Evolutionary conservation across 2,329 filamentous ascomycete genomes (phyloP).

Genomic region (Penicillium sp.): DNA sequence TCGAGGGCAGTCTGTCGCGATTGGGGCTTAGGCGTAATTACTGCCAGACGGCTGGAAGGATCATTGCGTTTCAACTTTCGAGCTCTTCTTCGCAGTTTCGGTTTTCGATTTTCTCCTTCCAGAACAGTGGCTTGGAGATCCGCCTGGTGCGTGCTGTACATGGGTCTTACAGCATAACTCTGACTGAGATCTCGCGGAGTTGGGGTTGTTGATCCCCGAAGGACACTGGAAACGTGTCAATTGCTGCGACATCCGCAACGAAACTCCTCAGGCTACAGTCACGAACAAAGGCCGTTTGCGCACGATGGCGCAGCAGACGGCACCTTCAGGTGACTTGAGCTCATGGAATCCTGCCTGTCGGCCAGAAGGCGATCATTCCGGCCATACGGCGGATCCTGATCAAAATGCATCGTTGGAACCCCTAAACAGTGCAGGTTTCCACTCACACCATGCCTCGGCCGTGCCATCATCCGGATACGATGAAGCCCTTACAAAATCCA

Average conservation of each 20-base stretch:
- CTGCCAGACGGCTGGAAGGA: no score
- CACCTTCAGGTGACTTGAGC: constrained; percentile 15
- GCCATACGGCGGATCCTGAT: constrained; percentile 9
- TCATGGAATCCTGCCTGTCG: constrained; percentile 54
- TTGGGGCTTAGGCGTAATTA: background rate
- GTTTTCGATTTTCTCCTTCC: no score
- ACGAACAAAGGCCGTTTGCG: constrained; percentile 4
- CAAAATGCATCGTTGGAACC: constrained; percentile 10
- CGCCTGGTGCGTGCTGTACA: background rate
- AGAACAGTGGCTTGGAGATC: no score
- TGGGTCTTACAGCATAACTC: constrained; percentile 12
- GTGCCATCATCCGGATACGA: constrained; percentile 5
- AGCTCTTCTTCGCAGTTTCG: no score
- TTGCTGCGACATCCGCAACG: constrained; percentile 11
- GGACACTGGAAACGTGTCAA: constrained; percentile 27
- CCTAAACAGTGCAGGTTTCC: constrained; percentile 11
- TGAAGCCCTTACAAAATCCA: no score
- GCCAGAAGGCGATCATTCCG: constrained; percentile 32
- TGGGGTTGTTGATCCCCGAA: constrained; percentile 20
- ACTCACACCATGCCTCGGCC: constrained; percentile 7
- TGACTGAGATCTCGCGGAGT: constrained; percentile 6
- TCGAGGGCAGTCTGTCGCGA: constrained; percentile 3
- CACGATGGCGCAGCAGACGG: constrained; percentile 22
- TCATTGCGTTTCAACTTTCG: constrained; percentile 1
- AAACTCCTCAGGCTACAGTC: constrained; percentile 10